Evolutionary conservation across 2,329 filamentous ascomycete species (phyloP).

Genomic region (Fusarium buharicum): DNA sequence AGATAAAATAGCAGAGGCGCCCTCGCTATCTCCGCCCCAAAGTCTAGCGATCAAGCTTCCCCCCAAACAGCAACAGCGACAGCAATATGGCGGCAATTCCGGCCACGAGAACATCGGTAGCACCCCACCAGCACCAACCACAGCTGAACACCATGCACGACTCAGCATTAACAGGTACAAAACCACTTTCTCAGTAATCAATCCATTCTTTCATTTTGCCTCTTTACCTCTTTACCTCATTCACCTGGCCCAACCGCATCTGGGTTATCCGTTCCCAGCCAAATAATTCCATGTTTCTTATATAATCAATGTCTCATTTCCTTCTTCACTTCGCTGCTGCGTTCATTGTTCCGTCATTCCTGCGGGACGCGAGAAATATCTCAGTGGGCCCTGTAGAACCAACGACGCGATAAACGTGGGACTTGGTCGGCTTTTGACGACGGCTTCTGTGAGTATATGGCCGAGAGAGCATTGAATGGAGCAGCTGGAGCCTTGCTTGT

Average conservation of each 20-base stretch:
- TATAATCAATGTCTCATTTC: background rate
- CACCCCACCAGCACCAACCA: constrained; percentile 42
- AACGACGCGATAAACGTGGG: constrained; percentile 38
- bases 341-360: constrained; percentile 23
- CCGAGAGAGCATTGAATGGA: constrained; percentile 12
- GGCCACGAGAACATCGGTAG: constrained; percentile 37
- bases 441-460: constrained; percentile 28
- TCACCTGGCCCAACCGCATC: background rate
- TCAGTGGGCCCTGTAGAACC: constrained; percentile 31
- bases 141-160: constrained; percentile 32
- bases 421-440: constrained; percentile 17
- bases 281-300: constrained; percentile 18
- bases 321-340: constrained; percentile 29
- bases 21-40: constrained; percentile 13
- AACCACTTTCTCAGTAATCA: constrained; percentile 25
- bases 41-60: background rate
- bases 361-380: constrained; percentile 37
- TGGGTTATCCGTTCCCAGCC: constrained; percentile 3
- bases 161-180: constrained; percentile 43
- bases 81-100: constrained; percentile 43
- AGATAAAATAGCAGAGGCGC: constrained; percentile 35
- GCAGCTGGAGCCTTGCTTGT: constrained; percentile 2
- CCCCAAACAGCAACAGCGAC: constrained; percentile 13
- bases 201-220: constrained; percentile 25
- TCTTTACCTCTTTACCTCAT: constrained; percentile 14